Percentiles rank a stretch among this genome's conserved stretches.
Conservation (phyloP, 345 rosid genomes). For the Nasturtium officinale region DNA sequence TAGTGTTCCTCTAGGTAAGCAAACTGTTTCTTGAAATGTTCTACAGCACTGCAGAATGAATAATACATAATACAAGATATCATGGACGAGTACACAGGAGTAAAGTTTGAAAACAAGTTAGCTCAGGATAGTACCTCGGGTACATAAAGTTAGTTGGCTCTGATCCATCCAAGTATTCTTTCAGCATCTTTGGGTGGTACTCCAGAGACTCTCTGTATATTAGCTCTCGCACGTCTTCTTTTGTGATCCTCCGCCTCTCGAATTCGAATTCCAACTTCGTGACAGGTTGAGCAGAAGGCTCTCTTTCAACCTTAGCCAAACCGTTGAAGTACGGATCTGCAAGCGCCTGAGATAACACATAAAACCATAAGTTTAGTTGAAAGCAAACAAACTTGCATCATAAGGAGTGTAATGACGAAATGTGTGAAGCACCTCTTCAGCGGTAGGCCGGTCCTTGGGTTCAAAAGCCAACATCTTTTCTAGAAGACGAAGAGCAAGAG, state of each 20-base stretch:
- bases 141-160: conserved; percentile 95
- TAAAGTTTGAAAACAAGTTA: conserved; percentile 9
- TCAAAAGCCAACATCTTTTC: conserved; percentile 96
- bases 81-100: not conserved
- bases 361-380: not conserved
- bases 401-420: not conserved
- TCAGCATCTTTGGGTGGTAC: conserved; percentile 95
- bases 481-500: conserved; percentile 84
- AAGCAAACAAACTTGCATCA: not conserved
- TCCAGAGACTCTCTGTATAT: conserved; percentile 91
- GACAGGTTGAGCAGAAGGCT: conserved; percentile 94
- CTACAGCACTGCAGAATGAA: conserved; percentile 76
- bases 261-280: conserved; percentile 96
- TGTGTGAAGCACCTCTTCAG: conserved; percentile 73
- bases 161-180: conserved; percentile 82
- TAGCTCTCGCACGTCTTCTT: conserved; percentile 93
- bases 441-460: conserved; percentile 83
- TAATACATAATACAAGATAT: conserved; percentile 12
- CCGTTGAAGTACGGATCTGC: conserved; percentile 94
- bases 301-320: conserved; percentile 92
- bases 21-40: conserved; percentile 97
- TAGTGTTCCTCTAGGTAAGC: conserved; percentile 95
- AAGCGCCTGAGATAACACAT: conserved; percentile 65
- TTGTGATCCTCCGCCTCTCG: conserved; percentile 91
- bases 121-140: conserved; percentile 64